Evolutionary conservation across 345 rosid species (phyloP), one percentile per base, ranked within the genome.

Genomic region (Aegle marmelos): DNA sequence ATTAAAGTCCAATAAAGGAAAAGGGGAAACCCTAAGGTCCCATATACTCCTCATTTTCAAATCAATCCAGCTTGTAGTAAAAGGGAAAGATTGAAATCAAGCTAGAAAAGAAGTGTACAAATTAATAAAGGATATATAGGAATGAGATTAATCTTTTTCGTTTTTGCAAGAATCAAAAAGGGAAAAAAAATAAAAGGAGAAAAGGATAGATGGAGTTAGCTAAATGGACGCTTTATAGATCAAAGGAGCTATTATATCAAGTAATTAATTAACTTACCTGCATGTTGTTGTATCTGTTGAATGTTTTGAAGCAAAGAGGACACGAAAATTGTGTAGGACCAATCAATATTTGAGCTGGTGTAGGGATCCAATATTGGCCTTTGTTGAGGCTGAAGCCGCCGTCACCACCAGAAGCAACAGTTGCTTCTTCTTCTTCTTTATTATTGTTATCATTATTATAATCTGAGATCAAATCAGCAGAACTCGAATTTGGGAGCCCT

Each of bases 261-360:
- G 25, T 17, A 68, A 65, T 27, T 56, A 24, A 58, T 30, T 53
- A 71, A 65, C 27, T 78, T 83, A 94, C 99, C 95, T 97, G 98
- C 98, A 97, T 94, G 92, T 94, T 97, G 86, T 94, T 94, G 92
- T 97, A 97, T 88, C 99, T 86, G 86, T 97, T 97, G 94, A 97
- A 97, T 82, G 98, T 93, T 87, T 97, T 97, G 92, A 90, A 93
- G 90, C 98, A 97, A 72, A 97, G 92, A 69, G 99, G 98, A 70
- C 99, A 97, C 56, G 99, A 91, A 83, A 94, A 97, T 86, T 97
- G 99, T 2, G 98, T 93, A 45, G 98, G 99, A 63, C 99, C 99
- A 83, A 97, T 90, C 54, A 94, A 88, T 84, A 97, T 97, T 86
- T 97, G 99, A 73, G 98, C 83, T 70, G 98, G 97, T n/a, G 98